Percentiles rank a stretch among this genome's conserved stretches.
These are phyloP conservation scores for Dictyostelium brefeldianum DNA, from an alignment of 78 protist genomes.

Conservation along the genomic window DNA sequence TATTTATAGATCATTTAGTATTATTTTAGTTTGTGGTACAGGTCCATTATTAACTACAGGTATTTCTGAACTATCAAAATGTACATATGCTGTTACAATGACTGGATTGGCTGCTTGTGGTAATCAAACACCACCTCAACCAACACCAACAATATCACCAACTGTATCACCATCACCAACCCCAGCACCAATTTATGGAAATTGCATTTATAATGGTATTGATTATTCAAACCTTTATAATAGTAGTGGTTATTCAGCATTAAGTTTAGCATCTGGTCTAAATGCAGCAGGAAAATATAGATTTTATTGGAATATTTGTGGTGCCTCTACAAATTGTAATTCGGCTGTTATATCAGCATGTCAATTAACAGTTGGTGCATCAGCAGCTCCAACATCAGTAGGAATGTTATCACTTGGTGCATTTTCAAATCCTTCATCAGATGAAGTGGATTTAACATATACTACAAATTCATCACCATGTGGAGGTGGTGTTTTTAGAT, in stretches of 20 bases:
- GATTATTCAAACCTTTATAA: not conserved
- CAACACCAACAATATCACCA: not conserved
- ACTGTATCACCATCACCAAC: not conserved
- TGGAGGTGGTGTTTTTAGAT: not conserved
- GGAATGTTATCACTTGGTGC: not conserved
- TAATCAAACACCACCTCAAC: not conserved
- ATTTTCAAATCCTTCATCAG: not conserved
- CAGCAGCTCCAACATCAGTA: not conserved
- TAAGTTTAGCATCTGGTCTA: not conserved
- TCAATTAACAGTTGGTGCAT: not conserved
- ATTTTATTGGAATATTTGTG: not conserved
- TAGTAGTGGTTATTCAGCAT: not conserved
- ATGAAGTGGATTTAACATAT: not conserved
- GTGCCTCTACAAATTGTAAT: not conserved
- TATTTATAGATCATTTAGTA: not conserved
- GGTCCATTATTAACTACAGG: not conserved
- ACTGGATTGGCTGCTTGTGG: not conserved
- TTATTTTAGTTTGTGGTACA: not conserved
- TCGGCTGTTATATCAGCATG: not conserved
- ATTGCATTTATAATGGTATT: not conserved
- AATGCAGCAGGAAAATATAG: not conserved
- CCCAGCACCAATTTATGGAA: not conserved
- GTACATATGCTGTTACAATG: not conserved
- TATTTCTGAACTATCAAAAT: not conserved
- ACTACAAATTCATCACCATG: not conserved